Evolutionary conservation across 805 yeast genomes (phyloP), one percentile per base, ranked within the genome.

Genomic region (Cyberlindnera mycetangii): DNA sequence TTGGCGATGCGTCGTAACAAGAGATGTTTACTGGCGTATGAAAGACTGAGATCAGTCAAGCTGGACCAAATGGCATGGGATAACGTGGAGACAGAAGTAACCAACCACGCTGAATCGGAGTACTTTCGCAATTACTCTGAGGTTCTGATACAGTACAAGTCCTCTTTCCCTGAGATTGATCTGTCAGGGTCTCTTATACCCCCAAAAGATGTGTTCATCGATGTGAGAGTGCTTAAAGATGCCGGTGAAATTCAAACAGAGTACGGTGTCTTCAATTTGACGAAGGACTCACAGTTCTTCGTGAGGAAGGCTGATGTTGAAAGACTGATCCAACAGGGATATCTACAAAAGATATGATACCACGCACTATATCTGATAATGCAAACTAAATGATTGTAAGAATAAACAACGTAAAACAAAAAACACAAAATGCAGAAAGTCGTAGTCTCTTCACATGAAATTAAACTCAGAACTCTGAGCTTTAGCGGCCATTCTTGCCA

Each of bases 201-300:
- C 0, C 98, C 99, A 1, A 78, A 76, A 30, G 95, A 89, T 53
- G 85, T 93, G 22, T 93, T 92, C 55, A 86, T 92, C 9, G 99
- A 92, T 58, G 98, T 93, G 5, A 70, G 99, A 46, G 98, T 92
- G 7, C 66, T 92, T 41, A 85, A 85, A 61, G 95, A 92, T 57
- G 97, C 96, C 0, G 99, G 99, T 2, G 98, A 93, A 60, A 89
- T 92, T 28, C 97, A 90, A 60, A 93, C 99, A 0, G 99, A 92
- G 62, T 92, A 92, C 56, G 99, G 97, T 18, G 96, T 89, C 4
- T 89, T 93, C 68, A 90, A 90, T 56, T 68, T 93, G 52, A 87
- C 95, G 3, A 92, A 90, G 58, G 92, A 92, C 62, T 86, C 96
- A 3, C 98, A 93, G 60, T 90, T 92, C 60, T 92, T 86, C 60